Base-by-base conservation (phyloP, 345 rosid genomes). In the Rhodamnia rubescens region DNA sequence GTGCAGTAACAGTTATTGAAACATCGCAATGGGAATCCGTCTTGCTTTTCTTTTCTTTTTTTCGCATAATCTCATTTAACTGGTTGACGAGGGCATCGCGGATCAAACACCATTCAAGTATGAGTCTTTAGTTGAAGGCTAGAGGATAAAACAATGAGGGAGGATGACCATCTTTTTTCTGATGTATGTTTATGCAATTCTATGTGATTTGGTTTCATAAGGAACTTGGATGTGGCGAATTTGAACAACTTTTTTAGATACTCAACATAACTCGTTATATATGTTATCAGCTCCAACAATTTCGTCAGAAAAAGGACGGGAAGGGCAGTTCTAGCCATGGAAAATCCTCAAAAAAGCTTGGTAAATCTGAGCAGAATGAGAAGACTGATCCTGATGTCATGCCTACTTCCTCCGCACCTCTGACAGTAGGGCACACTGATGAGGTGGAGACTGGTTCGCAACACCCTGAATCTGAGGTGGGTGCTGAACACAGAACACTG, bases 281-380 rank as follows among this genome's bases (percentile, higher is more conserved):
- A 8, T 69, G 26, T 69, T 87, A 51, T 87, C 94, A 97, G 99
- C 95, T 97, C 92, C 98, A 97, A 90, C 98, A 95, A 85, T 97
- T 87, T 90, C 98, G 99, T 84, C 98, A 96, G 89, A 97, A 93
- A 92, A 97, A 95, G 90, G 98, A 95, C 88, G 85, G 84, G 58
- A 94, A 95, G 91, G 95, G 93, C 83, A 91, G 96, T 75, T 87
- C 92, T 88, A 91, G 96, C 90, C 94, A 90, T 80, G 98, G 91
- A 80, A 95, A 92, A 88, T 93, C 98, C 86, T 91, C 94, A 50
- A 96, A 93, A 87, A 95, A 87, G 84, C 88, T 92, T 83, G 86
- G 89, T 85, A 95, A 92, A 86, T 88, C 92, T 24, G 95, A 91
- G 88, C 91, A 90, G 85, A 91, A 84, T 84, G 95, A 93, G 91